phyloP scores from a whole-genome alignment of 2,329 filamentous ascomycete genomes.

The Aspergillus ruber region DNA sequence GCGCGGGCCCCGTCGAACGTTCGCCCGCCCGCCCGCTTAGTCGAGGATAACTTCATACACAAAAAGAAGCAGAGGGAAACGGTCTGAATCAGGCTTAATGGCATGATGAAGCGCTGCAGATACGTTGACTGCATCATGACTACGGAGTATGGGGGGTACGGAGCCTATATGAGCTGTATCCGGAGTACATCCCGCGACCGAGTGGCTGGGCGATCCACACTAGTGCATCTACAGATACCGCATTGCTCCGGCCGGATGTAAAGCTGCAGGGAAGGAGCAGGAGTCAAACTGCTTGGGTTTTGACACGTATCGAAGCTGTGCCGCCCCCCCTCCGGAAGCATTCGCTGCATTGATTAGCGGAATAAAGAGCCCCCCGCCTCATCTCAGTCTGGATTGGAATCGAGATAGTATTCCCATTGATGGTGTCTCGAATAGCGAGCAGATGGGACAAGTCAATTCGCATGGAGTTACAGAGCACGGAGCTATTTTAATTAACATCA shows the following conservation, averaged over 20 bases:
- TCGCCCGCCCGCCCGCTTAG: conserved; percentile 4
- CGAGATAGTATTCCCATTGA: neutral
- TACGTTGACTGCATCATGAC: neutral
- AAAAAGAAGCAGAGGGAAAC: neutral
- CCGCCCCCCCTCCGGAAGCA: conserved; percentile 4
- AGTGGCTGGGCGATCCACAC: neutral
- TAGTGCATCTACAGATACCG: neutral
- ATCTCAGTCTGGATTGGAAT: too few species aligned
- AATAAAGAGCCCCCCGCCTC: too few species aligned
- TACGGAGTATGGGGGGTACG: conserved; percentile 1
- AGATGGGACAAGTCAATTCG: neutral
- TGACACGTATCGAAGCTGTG: conserved; percentile 24
- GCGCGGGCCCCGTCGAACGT: conserved; percentile 11
- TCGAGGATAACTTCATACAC: conserved; percentile 4
- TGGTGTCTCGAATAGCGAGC: neutral
- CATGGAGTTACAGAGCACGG: neutral
- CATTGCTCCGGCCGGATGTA: conserved; percentile 12
- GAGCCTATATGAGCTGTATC: neutral
- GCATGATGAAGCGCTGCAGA: neutral
- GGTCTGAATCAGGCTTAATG: neutral
- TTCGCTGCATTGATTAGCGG: neutral
- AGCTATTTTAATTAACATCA: neutral
- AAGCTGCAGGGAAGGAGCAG: conserved; percentile 19
- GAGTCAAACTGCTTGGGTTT: conserved; percentile 22
- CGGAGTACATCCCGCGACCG: neutral